Evolutionary conservation across 1,284 basidiomycete species (phyloP).

Genomic region (Sanguinoderma infundibulare): DNA sequence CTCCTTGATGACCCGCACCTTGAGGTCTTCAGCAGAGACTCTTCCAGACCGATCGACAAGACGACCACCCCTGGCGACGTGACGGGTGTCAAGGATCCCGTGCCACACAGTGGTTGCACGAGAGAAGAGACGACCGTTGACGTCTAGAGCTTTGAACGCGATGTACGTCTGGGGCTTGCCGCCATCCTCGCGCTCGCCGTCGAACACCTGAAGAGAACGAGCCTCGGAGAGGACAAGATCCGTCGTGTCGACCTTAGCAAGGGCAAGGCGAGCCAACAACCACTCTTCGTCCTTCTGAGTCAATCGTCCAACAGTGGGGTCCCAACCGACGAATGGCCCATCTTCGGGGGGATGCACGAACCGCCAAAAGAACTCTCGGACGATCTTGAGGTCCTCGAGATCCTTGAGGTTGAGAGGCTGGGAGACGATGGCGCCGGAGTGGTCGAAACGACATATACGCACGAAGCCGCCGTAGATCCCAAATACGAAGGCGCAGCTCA

Average conservation of each 20-base stretch:
- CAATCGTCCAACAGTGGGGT: not conserved
- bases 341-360: slow-evolving; percentile 6
- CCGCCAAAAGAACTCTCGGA: slow-evolving; percentile 11
- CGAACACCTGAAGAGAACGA: not conserved
- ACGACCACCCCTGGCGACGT: not conserved
- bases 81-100: slow-evolving; percentile 5
- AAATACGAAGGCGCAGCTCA: slow-evolving; percentile 13
- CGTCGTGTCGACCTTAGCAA: not conserved
- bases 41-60: not conserved
- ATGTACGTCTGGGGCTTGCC: slow-evolving; percentile 8
- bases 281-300: not conserved
- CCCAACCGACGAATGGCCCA: slow-evolving; percentile 2
- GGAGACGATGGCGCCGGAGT: slow-evolving; percentile 4
- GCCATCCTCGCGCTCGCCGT: too few species aligned
- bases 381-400: not conserved
- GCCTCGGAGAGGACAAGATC: not conserved
- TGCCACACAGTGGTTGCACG: slow-evolving; percentile 19
- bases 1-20: slow-evolving; percentile 20
- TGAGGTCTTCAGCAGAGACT: not conserved
- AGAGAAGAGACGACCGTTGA: slow-evolving; percentile 20
- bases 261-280: not conserved
- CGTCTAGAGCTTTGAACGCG: slow-evolving; percentile 6
- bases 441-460: slow-evolving; percentile 12
- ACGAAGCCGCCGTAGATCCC: slow-evolving; percentile 11
- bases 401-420: not conserved